Conservation (phyloP, 169 alveolate genomes). For the Plasmodium blacklocki region DNA sequence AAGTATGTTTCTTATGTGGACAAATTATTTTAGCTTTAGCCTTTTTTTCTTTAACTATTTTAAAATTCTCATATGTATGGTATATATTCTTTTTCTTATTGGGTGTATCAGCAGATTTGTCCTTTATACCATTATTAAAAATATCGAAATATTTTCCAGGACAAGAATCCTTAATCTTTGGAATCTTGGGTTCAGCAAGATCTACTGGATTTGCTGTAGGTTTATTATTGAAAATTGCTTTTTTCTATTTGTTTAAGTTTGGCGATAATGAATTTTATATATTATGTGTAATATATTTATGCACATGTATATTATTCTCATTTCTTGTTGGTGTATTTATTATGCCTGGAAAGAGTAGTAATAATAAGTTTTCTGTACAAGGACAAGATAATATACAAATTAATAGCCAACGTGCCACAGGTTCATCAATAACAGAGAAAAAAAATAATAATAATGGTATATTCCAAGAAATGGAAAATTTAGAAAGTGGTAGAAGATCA, state of each 20-base stretch:
- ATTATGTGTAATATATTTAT: conserved; percentile 38
- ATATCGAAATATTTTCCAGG: conserved; percentile 53
- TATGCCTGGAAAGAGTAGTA: conserved; percentile 24
- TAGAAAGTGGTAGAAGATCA: conserved; percentile 16
- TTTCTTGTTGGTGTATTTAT: conserved; percentile 63
- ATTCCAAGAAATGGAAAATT: conserved; percentile 13
- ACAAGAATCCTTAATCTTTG: conserved; percentile 62
- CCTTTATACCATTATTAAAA: conserved; percentile 68
- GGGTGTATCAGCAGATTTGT: conserved; percentile 74
- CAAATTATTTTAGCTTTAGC: conserved; percentile 36
- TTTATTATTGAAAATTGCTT: conserved; percentile 27
- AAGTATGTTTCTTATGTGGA: conserved; percentile 55
- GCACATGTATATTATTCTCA: conserved; percentile 22
- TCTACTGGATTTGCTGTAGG: conserved; percentile 61
- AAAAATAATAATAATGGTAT: conserved; percentile 5
- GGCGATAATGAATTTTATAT: conserved; percentile 40
- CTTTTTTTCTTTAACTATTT: conserved; percentile 17
- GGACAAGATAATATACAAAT: background rate
- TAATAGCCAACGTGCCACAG: conserved; percentile 43
- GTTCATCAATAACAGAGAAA: conserved; percentile 31
- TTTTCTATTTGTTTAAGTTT: conserved; percentile 32
- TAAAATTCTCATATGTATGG: conserved; percentile 56
- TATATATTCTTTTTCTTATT: conserved; percentile 42
- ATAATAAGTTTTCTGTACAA: background rate
- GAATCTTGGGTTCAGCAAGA: conserved; percentile 70